Base-by-base conservation (phyloP, 2,329 filamentous ascomycete genomes). In the Sordariomycetes sp. region DNA sequence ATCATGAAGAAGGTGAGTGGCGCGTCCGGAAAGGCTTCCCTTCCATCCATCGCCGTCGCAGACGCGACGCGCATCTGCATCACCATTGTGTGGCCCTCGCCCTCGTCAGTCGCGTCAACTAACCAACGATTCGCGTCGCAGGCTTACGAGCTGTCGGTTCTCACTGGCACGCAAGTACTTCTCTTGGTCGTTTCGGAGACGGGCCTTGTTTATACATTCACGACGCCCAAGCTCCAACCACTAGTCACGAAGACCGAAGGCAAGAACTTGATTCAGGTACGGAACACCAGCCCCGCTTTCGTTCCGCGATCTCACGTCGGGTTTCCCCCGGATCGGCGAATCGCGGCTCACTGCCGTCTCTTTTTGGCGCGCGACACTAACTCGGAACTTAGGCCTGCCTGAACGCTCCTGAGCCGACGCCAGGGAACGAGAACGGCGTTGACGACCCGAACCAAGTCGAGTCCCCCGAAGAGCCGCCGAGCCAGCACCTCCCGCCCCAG, bases 1-100 rank as follows among this genome's bases (percentile, higher is more conserved):
- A 97, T 99, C 74, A 97, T 99, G 94, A 97, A 99, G 82, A 97
- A 97, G 90, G 94, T 96, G 71, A 65, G 85, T 79, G 4, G 42
- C 25, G 39, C 28, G 35, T n/a, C 24, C 15, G 17, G 12, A 10
- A 50, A 22, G 20, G 52, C 13, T 22, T 15, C 32, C 15, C 48
- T 32, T 15, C 22, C 10, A 13, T 57, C 32, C 20, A n/a, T 53
- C 25, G 4, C 10, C 28, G 22, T 53, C 55, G 22, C 39, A 24
- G 22, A 12, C 52, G 28, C 28, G 52, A 34, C 34, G 52, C 52
- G 52, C 28, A 20, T 20, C 4, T 25, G 22, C 52, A 20, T 32
- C 52, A 36, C n/a, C 13, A 13, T 34, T 15, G 24, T 15, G 24
- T 24, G 51, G 51, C 51, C 15, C 28, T 52, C 20, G 24, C 20